These are phyloP conservation scores for Cyclotella cryptica DNA, from an alignment of 108 stramenopile genomes.

Conservation along the genomic window DNA sequence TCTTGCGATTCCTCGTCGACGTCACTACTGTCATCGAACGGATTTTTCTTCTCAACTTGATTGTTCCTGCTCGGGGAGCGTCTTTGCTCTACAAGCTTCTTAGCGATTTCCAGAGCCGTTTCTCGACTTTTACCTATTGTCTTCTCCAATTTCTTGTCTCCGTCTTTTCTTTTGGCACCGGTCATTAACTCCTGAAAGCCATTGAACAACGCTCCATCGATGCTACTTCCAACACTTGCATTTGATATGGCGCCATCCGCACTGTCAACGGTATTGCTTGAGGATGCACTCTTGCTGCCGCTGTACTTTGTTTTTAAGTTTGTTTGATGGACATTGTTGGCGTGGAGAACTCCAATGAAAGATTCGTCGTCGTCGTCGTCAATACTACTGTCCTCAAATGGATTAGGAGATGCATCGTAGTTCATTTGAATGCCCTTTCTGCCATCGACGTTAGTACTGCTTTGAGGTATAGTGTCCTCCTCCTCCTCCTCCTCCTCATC, in stretches of 20 bases:
- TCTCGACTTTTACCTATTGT: background rate
- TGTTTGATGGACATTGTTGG: background rate
- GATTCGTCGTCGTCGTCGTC: background rate
- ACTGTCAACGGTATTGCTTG: background rate
- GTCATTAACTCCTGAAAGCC: background rate
- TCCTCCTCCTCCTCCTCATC: background rate
- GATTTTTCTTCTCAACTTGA: slow-evolving; percentile 7
- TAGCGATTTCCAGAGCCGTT: background rate
- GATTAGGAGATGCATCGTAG: background rate
- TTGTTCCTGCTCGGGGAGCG: too few species aligned
- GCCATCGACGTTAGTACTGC: background rate
- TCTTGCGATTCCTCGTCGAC: slow-evolving; percentile 13
- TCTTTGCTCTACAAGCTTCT: too few species aligned
- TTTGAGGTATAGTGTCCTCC: slow-evolving; percentile 1
- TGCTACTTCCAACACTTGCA: background rate
- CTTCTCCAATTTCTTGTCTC: background rate
- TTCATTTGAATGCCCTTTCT: background rate
- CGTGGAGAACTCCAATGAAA: background rate
- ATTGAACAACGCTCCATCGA: slow-evolving; percentile 13
- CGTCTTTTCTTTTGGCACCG: background rate
- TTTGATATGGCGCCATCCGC: background rate
- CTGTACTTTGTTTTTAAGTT: background rate
- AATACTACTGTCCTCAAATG: slow-evolving; percentile 7
- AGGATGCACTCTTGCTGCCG: background rate
- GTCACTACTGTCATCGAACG: slow-evolving; percentile 20